These are phyloP conservation scores for Penicillium sp. DNA, from an alignment of 2,329 filamentous ascomycete genomes.

Conservation along the genomic window DNA sequence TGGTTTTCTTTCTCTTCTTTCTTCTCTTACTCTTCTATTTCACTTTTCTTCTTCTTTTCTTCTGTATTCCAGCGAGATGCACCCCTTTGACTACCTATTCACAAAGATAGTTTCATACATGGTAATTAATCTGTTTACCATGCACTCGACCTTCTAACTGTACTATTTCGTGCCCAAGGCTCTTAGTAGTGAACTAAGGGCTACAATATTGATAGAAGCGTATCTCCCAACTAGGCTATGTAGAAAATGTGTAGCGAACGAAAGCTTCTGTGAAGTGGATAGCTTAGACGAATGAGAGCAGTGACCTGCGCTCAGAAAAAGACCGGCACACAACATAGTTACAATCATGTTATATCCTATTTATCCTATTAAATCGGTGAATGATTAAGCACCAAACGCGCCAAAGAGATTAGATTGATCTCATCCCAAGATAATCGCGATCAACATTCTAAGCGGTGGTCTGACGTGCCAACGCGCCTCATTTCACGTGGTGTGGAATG, in stretches of 20 bases:
- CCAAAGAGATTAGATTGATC: not conserved
- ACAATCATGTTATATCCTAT: too few species aligned
- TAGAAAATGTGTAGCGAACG: too few species aligned
- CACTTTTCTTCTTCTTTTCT: constrained; percentile 1
- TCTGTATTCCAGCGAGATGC: constrained; percentile 14
- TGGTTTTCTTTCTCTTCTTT: constrained; percentile 2
- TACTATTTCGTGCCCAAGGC: not conserved
- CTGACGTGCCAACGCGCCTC: constrained; percentile 1
- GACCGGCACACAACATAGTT: too few species aligned
- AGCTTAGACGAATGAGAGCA: too few species aligned
- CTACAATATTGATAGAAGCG: too few species aligned
- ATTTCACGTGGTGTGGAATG: constrained; percentile 16
- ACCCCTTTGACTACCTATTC: not conserved
- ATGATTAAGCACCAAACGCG: not conserved
- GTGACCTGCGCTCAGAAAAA: too few species aligned
- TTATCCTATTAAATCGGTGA: not conserved
- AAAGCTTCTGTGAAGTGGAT: too few species aligned
- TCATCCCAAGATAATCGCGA: not conserved
- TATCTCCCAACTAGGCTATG: too few species aligned
- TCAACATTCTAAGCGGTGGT: not conserved
- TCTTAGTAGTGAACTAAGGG: too few species aligned
- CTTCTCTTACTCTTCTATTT: not conserved
- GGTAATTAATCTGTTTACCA: not conserved
- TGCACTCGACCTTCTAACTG: not conserved
- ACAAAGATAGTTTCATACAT: not conserved